Evolutionary conservation across 2,329 filamentous ascomycete genomes (phyloP), one percentile per base, ranked within the genome.

Genomic region (Pseudogymnoascus sp.): DNA sequence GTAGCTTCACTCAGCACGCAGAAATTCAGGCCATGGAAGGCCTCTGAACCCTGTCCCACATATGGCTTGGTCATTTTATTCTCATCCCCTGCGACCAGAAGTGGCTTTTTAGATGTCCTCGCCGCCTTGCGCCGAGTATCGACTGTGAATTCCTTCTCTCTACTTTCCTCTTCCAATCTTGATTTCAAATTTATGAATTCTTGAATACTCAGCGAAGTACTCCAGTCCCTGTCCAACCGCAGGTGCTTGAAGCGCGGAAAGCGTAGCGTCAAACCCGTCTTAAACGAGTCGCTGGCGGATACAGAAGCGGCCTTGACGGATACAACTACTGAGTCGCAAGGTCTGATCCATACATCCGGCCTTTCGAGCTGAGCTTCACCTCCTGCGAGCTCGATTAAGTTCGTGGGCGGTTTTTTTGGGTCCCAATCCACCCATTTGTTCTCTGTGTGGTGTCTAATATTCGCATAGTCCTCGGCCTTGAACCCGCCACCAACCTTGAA

Each of bases 401-500:
- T 78, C 1, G 77, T 84, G 0, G 94, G 92, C 1, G 92, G 90
- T 39, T 82, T 85, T 64, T 83, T 86, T 0, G 78, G 69, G 71
- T 96, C 86, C 90, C 91, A 99, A 30, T 89, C 82, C 10, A 81
- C 79, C 94, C 94, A 99, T 71, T 96, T 96, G 4, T 89, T 91
- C 61, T 96, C 89, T 0, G 92, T 97, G 21, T 84, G 80, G 67
- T 95, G 90, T 4, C 84, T 80, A 48, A 99, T 86, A 61, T 87
- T 83, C 0, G 87, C 84, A 70, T 96, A 97, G 68, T 99, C 94
- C 58, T 88, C 83, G 0, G 84, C 86, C 12, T 82, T 85, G 71
- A 97, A 92, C 0, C 94, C 94, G 59, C 94, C 94, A n/a, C 94
- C 94, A 13, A 99, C 94, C 72, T 94, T 96, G 79, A 92, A 95